Evolutionary conservation across 306 rosid genomes (phyloP), one percentile per base, ranked within the genome.

Genomic region (Trifolium pratense): DNA sequence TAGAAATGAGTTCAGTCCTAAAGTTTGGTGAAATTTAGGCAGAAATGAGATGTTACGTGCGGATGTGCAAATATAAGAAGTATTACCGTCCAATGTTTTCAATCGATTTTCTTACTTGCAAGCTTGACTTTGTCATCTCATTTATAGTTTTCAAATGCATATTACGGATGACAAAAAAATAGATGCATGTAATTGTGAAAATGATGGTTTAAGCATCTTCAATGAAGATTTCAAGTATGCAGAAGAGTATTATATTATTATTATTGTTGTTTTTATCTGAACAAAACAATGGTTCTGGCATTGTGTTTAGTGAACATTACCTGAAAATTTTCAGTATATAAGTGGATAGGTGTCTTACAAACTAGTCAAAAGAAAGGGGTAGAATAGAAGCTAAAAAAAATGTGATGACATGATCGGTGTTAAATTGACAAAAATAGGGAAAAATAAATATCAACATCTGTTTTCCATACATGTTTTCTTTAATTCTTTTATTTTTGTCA

Each of bases 21-120:
- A 65, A 80, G 75, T 23, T 56, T 52, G 75, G 59, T 73, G 74
- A 73, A 74, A 80, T 68, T 67, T 68, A 55, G 71, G 68, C 64
- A 56, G 68, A 63, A 69, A 53, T 71, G 74, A 68, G 71, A 67
- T 20, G 39, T 31, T 31, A 14, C 16, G 2, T 55, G 67, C 52
- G 37, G 72, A 80, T 49, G 63, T 71, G 68, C 57, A 69, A 77
- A 73, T 77, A 57, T 39, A 42, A 57, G 66, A 73, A 52, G 49
- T 42, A 42, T 18, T 48, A 46, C 37, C 37, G 0, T 71, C 31
- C 46, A 32, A 14, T 67, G 26, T 37, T 55, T 62, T 77, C 46
- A 10, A 48, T 39, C 66, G 73, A 18, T 42, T 46, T 17, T 84
- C 40, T 60, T 7, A 66, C 45, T 26, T 34, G 66, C 71, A 49